Conservation (phyloP, 1,284 basidiomycete species). For the Bondarzewia mesenterica region DNA sequence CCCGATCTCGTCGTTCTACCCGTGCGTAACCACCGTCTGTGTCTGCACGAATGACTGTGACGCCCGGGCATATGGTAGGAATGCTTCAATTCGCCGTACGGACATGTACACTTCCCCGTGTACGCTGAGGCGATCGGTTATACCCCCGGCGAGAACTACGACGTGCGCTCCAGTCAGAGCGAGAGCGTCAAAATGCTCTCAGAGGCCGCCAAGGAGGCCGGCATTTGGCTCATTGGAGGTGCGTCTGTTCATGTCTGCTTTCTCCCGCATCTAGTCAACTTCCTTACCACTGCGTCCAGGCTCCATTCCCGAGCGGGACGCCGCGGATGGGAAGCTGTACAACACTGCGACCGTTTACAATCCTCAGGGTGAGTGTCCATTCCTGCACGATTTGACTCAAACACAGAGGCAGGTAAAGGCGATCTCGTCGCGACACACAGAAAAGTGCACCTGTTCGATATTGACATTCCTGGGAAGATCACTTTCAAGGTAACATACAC, state of each 20-base stretch:
- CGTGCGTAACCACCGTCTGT: conserved; percentile 34
- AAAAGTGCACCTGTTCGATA: conserved; percentile 97
- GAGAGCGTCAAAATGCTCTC: conserved; percentile 83
- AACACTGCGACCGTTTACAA: conserved; percentile 92
- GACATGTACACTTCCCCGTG: conserved; percentile 75
- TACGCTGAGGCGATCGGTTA: conserved; percentile 80
- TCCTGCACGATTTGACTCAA: conserved; percentile 20
- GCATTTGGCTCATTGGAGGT: conserved; percentile 91
- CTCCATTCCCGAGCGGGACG: conserved; percentile 82
- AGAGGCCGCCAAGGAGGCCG: conserved; percentile 71
- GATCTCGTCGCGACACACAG: conserved; percentile 84
- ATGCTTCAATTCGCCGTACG: conserved; percentile 98
- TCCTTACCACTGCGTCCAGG: conserved; percentile 40
- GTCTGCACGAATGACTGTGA: too few relatives aligned
- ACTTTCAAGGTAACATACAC: conserved; percentile 73
- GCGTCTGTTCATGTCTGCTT: conserved; percentile 15
- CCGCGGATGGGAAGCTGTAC: conserved; percentile 63
- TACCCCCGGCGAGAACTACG: conserved; percentile 46
- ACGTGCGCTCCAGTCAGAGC: conserved; percentile 52
- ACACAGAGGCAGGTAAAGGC: too few relatives aligned
- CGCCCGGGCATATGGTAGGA: conserved; percentile 52
- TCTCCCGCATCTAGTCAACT: neutral
- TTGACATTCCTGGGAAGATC: conserved; percentile 95
- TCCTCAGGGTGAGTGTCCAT: conserved; percentile 55
- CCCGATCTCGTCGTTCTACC: conserved; percentile 87